Conservation (phyloP, 257 asterid genomes). For the Oldenlandia corymbosa region DNA sequence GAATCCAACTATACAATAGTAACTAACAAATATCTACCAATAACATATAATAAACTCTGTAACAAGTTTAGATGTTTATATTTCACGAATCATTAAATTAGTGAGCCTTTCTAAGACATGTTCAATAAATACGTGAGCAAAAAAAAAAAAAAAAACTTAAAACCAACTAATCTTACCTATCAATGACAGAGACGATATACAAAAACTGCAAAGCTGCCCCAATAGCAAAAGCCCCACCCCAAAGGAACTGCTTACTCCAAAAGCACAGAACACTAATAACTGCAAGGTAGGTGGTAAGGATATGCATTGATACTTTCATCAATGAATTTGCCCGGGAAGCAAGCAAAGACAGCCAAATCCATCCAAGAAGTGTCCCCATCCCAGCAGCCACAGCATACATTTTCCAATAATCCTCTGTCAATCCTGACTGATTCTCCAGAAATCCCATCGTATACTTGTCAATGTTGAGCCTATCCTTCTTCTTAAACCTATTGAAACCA, state of each 20-base stretch:
- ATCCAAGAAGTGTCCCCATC: constrained; percentile 67
- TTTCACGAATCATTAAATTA: neutral
- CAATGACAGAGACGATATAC: constrained; percentile 83
- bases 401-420: constrained; percentile 95
- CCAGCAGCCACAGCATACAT: constrained; percentile 79
- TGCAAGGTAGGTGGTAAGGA: constrained; percentile 93
- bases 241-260: constrained; percentile 75
- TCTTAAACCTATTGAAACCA: constrained; percentile 80
- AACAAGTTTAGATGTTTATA: neutral
- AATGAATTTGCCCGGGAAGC: constrained; percentile 71
- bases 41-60: constrained; percentile 7
- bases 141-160: neutral
- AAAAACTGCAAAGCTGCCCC: constrained; percentile 89
- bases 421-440: constrained; percentile 73
- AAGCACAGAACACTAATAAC: constrained; percentile 85
- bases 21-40: neutral
- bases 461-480: constrained; percentile 85
- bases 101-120: neutral
- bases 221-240: constrained; percentile 90
- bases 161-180: constrained; percentile 48
- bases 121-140: neutral
- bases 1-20: neutral
- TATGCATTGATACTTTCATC: constrained; percentile 85
- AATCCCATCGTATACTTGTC: constrained; percentile 65
- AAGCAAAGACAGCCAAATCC: constrained; percentile 81